These are phyloP conservation scores for Aspergillus ochraceoroseus DNA, from an alignment of 2,329 filamentous ascomycete species.

Conservation along the genomic window DNA sequence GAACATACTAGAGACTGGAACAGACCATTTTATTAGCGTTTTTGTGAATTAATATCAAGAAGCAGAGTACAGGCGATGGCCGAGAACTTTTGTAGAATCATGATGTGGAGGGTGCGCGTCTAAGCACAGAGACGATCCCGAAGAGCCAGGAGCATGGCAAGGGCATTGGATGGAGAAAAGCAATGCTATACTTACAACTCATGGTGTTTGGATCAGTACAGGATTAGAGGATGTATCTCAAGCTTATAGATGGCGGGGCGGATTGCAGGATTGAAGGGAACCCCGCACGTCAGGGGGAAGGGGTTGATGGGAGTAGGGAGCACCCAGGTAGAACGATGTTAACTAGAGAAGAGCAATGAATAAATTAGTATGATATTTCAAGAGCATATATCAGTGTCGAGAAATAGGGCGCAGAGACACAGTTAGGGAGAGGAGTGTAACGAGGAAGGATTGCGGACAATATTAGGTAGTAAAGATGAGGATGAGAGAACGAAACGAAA, in stretches of 20 bases:
- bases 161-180: constrained; percentile 3
- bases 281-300: constrained; percentile 24
- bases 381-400: too few species aligned
- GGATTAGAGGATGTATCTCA: constrained; percentile 4
- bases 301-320: constrained; percentile 10
- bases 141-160: constrained; percentile 6
- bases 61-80: constrained; percentile 9
- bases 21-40: constrained; percentile 7
- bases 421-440: too few species aligned
- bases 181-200: constrained; percentile 24
- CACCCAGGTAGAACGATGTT: constrained; percentile 2
- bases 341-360: constrained; percentile 5
- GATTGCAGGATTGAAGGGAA: constrained; percentile 17
- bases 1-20: constrained; percentile 76
- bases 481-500: too few species aligned
- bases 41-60: constrained; percentile 5
- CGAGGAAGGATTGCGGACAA: too few species aligned
- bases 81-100: too few species aligned
- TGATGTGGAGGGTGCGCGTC: too few species aligned
- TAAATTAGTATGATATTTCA: too few species aligned
- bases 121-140: constrained; percentile 3
- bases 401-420: too few species aligned
- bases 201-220: constrained; percentile 16
- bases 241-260: constrained; percentile 19
- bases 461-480: too few species aligned